Percentiles rank a stretch among this genome's conserved stretches.
These are phyloP conservation scores for Falciphora oryzae DNA, from an alignment of 2,329 filamentous ascomycete genomes.

Conservation along the genomic window DNA sequence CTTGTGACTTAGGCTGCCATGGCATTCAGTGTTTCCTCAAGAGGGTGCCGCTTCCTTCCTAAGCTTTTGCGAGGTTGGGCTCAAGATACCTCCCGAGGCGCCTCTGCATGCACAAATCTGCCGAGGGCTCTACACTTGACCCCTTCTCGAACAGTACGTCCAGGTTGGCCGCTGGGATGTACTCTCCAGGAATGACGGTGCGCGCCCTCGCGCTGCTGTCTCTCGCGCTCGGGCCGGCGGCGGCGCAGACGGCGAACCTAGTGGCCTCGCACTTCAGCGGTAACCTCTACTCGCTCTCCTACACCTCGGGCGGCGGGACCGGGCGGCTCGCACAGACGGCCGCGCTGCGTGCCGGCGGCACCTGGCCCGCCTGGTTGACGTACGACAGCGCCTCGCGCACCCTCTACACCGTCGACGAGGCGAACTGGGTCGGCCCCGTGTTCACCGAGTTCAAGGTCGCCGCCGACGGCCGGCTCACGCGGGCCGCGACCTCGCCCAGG, in stretches of 20 bases:
- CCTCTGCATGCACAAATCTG: neutral
- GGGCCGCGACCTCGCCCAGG: slow-evolving; percentile 24
- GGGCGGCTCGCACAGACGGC: slow-evolving; percentile 23
- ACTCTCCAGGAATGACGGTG: neutral
- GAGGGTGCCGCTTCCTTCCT: neutral
- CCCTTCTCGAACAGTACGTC: neutral
- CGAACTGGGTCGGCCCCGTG: slow-evolving; percentile 26
- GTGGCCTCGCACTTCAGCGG: slow-evolving; percentile 35
- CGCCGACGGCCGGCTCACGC: slow-evolving; percentile 25
- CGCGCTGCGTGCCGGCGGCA: slow-evolving; percentile 26
- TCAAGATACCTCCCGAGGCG: neutral
- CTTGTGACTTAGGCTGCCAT: neutral
- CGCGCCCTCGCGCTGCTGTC: neutral
- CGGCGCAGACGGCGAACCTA: slow-evolving; percentile 20
- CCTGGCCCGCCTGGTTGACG: slow-evolving; percentile 32
- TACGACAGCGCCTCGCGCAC: slow-evolving; percentile 25
- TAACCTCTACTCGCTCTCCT: slow-evolving; percentile 30
- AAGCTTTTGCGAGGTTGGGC: neutral
- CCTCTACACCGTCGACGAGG: slow-evolving; percentile 34
- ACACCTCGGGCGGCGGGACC: slow-evolving; percentile 19
- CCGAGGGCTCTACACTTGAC: too few relatives aligned
- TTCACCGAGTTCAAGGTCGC: slow-evolving; percentile 29
- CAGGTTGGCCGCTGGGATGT: neutral
- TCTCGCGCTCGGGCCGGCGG: slow-evolving; percentile 12
- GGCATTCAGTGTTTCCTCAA: neutral